phyloP scores from a whole-genome alignment of 169 alveolate species.

The Perkinsus marinus region DNA sequence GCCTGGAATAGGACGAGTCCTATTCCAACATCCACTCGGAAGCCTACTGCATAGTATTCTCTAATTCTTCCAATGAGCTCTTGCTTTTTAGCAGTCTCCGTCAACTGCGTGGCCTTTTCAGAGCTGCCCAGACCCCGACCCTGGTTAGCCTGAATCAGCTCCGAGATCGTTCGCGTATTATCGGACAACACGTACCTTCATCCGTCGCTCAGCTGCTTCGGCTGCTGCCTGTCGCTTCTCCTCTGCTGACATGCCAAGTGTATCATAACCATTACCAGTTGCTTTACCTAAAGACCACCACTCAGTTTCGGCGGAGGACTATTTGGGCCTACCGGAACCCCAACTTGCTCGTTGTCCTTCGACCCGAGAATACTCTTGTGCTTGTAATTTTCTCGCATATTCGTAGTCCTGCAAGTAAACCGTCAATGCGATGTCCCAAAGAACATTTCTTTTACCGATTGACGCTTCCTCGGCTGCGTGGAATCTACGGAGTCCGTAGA shows the following conservation, averaged over 20 bases:
- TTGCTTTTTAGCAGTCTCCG: neutral
- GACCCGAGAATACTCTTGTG: neutral
- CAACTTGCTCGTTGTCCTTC: neutral
- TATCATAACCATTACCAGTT: neutral
- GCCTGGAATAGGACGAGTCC: neutral
- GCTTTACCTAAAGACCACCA: neutral
- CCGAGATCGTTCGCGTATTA: neutral
- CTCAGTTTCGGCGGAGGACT: neutral
- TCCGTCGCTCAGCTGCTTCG: neutral
- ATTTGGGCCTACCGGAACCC: neutral
- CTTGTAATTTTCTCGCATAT: neutral
- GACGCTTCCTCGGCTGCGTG: neutral
- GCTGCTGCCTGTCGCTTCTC: neutral
- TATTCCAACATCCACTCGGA: neutral
- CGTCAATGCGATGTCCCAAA: neutral
- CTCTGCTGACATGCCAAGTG: neutral
- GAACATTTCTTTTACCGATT: neutral
- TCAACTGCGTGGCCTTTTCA: neutral
- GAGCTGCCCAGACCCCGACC: neutral
- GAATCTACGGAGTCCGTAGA: neutral
- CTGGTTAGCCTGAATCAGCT: neutral
- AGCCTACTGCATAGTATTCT: neutral
- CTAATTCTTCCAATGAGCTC: neutral
- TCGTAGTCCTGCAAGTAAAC: neutral
- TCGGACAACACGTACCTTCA: neutral